Evolutionary conservation across 139 green algal species (phyloP).

Genomic region (Mychonastes homosphaera): DNA sequence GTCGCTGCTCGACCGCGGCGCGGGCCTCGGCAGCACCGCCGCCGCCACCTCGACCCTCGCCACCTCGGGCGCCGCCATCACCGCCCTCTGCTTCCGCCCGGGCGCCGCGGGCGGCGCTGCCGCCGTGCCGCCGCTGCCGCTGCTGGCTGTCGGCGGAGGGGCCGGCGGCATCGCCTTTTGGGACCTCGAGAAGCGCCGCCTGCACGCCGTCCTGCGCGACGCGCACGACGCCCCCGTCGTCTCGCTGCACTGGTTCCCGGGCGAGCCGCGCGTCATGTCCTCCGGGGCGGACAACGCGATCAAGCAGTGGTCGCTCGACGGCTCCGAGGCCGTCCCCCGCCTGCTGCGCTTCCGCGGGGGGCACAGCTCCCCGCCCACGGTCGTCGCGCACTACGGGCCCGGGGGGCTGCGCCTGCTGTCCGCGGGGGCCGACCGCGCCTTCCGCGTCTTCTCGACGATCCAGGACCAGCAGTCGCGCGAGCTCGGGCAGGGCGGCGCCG

Average conservation of each 20-base stretch:
- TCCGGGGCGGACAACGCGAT: constrained; percentile 76
- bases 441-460: constrained; percentile 80
- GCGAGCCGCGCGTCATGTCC: constrained; percentile 82
- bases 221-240: constrained; percentile 64
- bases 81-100: constrained; percentile 46
- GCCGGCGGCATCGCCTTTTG: constrained; percentile 79
- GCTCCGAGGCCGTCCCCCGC: constrained; percentile 37
- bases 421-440: constrained; percentile 74
- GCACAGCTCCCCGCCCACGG: constrained; percentile 68
- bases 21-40: constrained; percentile 6
- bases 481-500: constrained; percentile 74
- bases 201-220: constrained; percentile 63
- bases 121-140: constrained; percentile 45
- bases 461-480: constrained; percentile 91
- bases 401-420: constrained; percentile 67
- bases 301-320: constrained; percentile 90
- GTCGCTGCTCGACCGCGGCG: constrained; percentile 14
- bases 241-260: constrained; percentile 55
- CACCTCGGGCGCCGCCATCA: constrained; percentile 28
- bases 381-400: constrained; percentile 61
- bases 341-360: constrained; percentile 85
- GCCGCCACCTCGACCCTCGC: too few relatives aligned
- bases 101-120: constrained; percentile 11
- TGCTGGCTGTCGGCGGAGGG: constrained; percentile 74
- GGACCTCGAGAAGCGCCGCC: constrained; percentile 72